phyloP scores from a whole-genome alignment of 2,329 filamentous ascomycete genomes.

The Trichoderma harzianum region DNA sequence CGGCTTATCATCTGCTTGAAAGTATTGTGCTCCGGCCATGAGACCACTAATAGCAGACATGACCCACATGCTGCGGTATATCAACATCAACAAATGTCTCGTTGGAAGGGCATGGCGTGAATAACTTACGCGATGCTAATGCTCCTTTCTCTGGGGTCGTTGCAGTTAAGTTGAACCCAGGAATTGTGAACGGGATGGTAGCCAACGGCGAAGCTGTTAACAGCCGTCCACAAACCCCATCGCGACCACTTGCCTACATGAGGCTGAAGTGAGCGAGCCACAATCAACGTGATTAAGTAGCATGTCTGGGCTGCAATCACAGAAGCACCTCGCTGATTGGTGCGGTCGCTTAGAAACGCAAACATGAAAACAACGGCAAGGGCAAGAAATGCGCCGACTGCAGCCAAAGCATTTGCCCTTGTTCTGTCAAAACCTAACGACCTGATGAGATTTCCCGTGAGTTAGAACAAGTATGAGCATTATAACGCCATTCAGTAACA shows the following conservation, averaged over 20 bases:
- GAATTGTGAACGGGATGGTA: slow-evolving; percentile 53
- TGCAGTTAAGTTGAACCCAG: slow-evolving; percentile 52
- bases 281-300: slow-evolving; percentile 44
- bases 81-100: neutral
- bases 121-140: slow-evolving; percentile 45
- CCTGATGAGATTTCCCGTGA: slow-evolving; percentile 21
- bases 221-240: slow-evolving; percentile 49
- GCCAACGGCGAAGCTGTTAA: slow-evolving; percentile 50
- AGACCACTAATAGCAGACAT: slow-evolving; percentile 50
- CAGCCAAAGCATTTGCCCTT: slow-evolving; percentile 46
- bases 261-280: slow-evolving; percentile 40
- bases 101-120: neutral
- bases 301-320: slow-evolving; percentile 44
- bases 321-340: slow-evolving; percentile 40
- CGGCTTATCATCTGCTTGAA: slow-evolving; percentile 40
- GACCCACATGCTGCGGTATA: slow-evolving; percentile 38
- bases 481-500: neutral
- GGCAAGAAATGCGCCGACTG: slow-evolving; percentile 41
- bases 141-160: slow-evolving; percentile 43
- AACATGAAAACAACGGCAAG: slow-evolving; percentile 48
- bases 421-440: slow-evolving; percentile 44
- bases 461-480: neutral
- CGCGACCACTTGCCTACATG: slow-evolving; percentile 46
- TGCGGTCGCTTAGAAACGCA: slow-evolving; percentile 46
- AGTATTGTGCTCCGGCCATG: slow-evolving; percentile 51